Conservation (phyloP, 257 asterid species). For the Nicotiana tabacum region DNA sequence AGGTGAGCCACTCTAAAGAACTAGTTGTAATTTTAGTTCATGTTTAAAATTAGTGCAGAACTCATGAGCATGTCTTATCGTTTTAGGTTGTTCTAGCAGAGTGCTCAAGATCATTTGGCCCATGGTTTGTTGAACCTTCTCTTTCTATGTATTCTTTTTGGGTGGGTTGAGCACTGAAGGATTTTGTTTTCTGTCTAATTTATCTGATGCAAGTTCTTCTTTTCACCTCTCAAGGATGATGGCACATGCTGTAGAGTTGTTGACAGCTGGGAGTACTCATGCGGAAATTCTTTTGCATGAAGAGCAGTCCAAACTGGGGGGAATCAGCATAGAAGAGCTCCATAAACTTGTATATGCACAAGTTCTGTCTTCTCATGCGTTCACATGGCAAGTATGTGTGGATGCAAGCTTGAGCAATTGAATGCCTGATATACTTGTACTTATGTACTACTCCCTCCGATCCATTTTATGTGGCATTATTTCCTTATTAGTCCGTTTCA, state of each 20-base stretch:
- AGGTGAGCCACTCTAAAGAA: constrained; percentile 36
- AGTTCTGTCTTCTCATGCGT: constrained; percentile 80
- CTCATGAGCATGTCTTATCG: constrained; percentile 4
- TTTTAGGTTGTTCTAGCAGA: constrained; percentile 83
- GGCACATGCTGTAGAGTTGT: constrained; percentile 77
- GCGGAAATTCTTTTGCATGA: constrained; percentile 69
- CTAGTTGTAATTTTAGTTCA: not conserved
- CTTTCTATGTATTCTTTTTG: not conserved
- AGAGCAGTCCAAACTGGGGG: constrained; percentile 62
- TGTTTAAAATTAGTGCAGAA: not conserved
- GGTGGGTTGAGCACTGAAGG: not conserved
- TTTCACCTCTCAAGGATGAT: constrained; percentile 55
- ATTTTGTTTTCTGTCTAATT: not conserved
- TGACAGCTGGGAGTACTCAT: constrained; percentile 74
- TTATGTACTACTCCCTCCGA: not conserved
- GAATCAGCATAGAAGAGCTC: constrained; percentile 91
- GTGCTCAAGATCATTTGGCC: constrained; percentile 93
- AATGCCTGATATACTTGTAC: not conserved
- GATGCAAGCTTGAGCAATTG: not conserved
- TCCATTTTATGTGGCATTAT: too few relatives aligned
- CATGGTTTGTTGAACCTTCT: constrained; percentile 59
- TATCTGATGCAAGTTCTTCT: not conserved
- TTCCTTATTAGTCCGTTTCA: too few relatives aligned
- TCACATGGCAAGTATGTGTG: constrained; percentile 90
- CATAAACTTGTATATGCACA: constrained; percentile 81